phyloP scores from a whole-genome alignment of 345 rosid genomes.

The Populus davidiana region DNA sequence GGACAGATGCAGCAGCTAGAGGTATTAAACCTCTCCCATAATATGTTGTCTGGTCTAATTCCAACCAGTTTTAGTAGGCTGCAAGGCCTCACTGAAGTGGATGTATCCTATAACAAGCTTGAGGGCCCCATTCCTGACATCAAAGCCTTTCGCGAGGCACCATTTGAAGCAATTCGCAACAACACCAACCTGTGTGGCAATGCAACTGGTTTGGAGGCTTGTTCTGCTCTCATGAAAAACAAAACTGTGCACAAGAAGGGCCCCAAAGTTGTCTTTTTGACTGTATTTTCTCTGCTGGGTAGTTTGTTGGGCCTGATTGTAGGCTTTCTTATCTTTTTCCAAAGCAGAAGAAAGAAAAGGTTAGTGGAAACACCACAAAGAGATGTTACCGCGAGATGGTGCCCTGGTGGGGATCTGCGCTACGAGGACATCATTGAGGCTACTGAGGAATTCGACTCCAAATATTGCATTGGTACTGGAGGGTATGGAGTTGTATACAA shows the following conservation, averaged over 20 bases:
- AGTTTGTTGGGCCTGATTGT: not conserved
- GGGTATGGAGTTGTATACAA: constrained; percentile 7
- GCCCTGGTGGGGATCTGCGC: not conserved
- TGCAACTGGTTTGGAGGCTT: constrained; percentile 8
- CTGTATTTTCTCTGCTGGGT: not conserved
- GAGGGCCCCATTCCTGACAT: constrained; percentile 12
- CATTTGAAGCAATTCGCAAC: constrained; percentile 11
- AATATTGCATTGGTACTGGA: constrained; percentile 5
- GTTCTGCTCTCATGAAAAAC: not conserved
- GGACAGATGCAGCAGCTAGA: not conserved
- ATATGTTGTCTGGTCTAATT: constrained; percentile 7
- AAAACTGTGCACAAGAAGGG: not conserved
- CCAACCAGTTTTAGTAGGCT: not conserved
- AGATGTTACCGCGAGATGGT: not conserved
- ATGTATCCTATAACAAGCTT: constrained; percentile 18
- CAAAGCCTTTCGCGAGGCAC: constrained; percentile 16
- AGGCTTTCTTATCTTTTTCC: not conserved
- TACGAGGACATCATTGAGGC: constrained; percentile 4
- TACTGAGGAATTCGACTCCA: constrained; percentile 6
- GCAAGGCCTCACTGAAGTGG: constrained; percentile 7
- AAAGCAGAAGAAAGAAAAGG: not conserved
- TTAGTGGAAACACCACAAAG: not conserved
- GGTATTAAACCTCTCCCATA: constrained; percentile 3
- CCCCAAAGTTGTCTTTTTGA: not conserved
- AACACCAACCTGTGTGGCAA: constrained; percentile 21